These are phyloP conservation scores for Fusarium keratoplasticum DNA, from an alignment of 2,329 filamentous ascomycete genomes.

Conservation along the genomic window DNA sequence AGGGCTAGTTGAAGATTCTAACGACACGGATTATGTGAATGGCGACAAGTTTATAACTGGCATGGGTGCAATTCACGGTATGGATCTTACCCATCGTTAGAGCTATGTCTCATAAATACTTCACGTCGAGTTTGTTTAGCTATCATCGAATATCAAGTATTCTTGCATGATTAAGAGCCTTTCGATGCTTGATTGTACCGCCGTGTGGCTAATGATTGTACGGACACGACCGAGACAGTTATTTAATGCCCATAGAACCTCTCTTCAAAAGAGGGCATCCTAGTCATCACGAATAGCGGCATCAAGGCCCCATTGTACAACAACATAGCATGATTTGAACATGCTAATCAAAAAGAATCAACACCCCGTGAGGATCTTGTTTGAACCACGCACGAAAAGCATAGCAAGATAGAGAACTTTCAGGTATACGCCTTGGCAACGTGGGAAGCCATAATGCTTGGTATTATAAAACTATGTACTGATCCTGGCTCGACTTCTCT, in stretches of 20 bases:
- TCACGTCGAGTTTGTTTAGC: too few relatives aligned
- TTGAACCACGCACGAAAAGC: not conserved
- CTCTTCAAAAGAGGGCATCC: too few relatives aligned
- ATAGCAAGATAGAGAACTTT: not conserved
- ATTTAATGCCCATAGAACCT: too few relatives aligned
- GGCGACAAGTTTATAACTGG: not conserved
- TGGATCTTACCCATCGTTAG: not conserved
- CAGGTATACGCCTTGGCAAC: not conserved
- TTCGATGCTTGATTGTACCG: too few relatives aligned
- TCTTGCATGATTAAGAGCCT: not conserved
- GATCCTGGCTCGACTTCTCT: not conserved
- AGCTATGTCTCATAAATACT: not conserved
- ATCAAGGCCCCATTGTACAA: too few relatives aligned
- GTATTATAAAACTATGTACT: not conserved
- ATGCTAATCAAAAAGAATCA: too few relatives aligned
- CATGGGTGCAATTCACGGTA: not conserved
- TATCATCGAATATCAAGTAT: too few relatives aligned
- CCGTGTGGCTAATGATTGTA: too few relatives aligned
- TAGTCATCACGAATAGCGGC: too few relatives aligned
- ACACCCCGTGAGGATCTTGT: not conserved
- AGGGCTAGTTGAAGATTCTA: too few relatives aligned
- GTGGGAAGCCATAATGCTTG: not conserved
- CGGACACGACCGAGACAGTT: too few relatives aligned
- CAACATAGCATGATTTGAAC: too few relatives aligned
- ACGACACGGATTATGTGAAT: not conserved